These are phyloP conservation scores for Aureobasidium sp. DNA, from an alignment of 2,329 filamentous ascomycete genomes.

Conservation along the genomic window DNA sequence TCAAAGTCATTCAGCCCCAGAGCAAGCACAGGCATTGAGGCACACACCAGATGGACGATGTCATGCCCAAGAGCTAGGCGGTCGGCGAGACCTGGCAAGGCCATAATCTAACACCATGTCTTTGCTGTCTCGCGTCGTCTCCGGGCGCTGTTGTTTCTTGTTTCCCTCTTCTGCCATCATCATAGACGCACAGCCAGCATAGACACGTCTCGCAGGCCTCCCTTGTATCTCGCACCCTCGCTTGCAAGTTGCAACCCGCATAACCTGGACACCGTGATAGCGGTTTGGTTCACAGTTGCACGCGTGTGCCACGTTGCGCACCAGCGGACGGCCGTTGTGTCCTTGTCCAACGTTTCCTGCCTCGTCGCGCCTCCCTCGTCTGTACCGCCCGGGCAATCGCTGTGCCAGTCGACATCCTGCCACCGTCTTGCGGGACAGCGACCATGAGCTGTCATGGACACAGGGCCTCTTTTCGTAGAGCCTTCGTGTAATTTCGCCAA, in stretches of 20 bases:
- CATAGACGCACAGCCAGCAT: background rate
- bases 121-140: background rate
- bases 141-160: background rate
- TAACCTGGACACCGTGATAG: background rate
- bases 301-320: conserved; percentile 6
- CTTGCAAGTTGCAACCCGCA: background rate
- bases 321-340: background rate
- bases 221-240: background rate
- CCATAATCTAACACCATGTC: background rate
- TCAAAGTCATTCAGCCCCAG: background rate
- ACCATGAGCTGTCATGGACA: conserved; percentile 12
- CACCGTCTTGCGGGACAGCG: background rate
- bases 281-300: background rate
- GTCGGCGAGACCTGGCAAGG: background rate
- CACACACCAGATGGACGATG: background rate
- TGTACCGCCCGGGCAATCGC: background rate
- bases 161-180: background rate
- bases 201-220: background rate
- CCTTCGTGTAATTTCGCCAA: background rate
- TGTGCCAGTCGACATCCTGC: background rate
- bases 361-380: background rate
- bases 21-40: background rate
- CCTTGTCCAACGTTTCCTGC: conserved; percentile 5
- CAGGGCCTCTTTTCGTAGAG: background rate
- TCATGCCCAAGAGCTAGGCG: background rate